phyloP scores from a whole-genome alignment of 139 green algal species.

The Pseudopediastrum boryanum region DNA sequence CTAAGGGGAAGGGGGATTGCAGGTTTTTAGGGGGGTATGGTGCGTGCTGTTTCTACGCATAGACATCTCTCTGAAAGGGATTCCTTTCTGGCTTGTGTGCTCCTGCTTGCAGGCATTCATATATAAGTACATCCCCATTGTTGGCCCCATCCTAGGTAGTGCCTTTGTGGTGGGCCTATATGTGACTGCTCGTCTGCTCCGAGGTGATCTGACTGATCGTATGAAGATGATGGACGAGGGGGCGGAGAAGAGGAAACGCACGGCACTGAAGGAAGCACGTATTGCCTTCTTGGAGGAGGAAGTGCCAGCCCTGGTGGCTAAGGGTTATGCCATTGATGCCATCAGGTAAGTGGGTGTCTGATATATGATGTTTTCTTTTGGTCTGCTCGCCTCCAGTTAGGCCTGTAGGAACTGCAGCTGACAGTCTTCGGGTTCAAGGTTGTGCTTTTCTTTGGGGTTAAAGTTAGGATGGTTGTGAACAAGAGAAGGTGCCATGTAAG shows the following conservation, averaged over 20 bases:
- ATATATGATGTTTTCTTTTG: no score
- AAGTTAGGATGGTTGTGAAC: no score
- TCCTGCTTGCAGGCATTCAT: slow-evolving; percentile 44
- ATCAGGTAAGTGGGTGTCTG: slow-evolving; percentile 29
- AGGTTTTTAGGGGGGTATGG: no score
- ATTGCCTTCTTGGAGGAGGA: slow-evolving; percentile 48
- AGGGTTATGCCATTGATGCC: slow-evolving; percentile 28
- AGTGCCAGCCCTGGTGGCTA: slow-evolving; percentile 53
- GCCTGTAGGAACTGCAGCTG: no score
- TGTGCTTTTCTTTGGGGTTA: no score
- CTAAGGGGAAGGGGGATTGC: no score
- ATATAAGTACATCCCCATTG: slow-evolving; percentile 52
- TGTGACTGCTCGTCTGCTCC: slow-evolving; percentile 50
- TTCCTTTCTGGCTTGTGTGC: no score
- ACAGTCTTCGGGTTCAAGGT: no score
- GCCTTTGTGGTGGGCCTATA: slow-evolving; percentile 67
- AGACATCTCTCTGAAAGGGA: no score
- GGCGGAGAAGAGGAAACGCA: slow-evolving; percentile 44
- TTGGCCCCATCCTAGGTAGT: slow-evolving; percentile 58
- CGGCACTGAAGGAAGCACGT: slow-evolving; percentile 37
- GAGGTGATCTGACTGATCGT: slow-evolving; percentile 60
- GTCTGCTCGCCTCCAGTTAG: no score
- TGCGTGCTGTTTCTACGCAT: no score
- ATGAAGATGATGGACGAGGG: slow-evolving; percentile 60
- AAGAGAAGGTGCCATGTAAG: no score